phyloP scores from a whole-genome alignment of 768 basidiomycete species.

The Tubosaeta brunneosetosa region DNA sequence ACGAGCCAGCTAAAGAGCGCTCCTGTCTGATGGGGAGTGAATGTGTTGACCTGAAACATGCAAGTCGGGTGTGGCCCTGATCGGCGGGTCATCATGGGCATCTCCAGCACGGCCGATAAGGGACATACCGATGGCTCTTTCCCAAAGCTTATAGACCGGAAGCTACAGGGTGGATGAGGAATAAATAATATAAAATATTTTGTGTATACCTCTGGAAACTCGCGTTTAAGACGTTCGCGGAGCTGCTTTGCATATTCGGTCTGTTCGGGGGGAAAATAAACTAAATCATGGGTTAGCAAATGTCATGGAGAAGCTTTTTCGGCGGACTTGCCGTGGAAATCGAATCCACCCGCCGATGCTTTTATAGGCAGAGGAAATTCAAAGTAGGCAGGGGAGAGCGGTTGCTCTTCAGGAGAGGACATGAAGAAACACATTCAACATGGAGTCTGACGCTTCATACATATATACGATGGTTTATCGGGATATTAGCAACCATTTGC shows the following conservation, averaged over 20 bases:
- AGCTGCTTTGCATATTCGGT: constrained; percentile 48
- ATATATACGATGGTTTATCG: no score
- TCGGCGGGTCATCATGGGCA: neutral
- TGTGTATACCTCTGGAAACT: constrained; percentile 61
- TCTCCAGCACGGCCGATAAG: neutral
- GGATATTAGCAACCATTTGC: no score
- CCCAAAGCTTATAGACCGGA: constrained; percentile 58
- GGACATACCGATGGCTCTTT: constrained; percentile 49
- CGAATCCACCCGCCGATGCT: constrained; percentile 55
- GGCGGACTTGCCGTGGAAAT: constrained; percentile 58
- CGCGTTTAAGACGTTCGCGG: constrained; percentile 53
- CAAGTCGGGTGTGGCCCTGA: constrained; percentile 63
- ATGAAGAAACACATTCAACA: no score
- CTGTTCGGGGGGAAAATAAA: constrained; percentile 54
- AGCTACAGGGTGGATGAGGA: constrained; percentile 35
- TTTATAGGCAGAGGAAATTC: constrained; percentile 53
- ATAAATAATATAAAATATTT: neutral
- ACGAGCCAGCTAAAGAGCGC: constrained; percentile 64
- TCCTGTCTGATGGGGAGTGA: constrained; percentile 64
- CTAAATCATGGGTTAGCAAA: constrained; percentile 28
- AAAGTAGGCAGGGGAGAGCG: constrained; percentile 38
- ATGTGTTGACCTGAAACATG: constrained; percentile 71
- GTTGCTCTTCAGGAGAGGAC: constrained; percentile 30
- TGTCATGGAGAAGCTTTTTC: neutral
- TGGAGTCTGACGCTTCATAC: no score